Evolutionary conservation across 2,329 filamentous ascomycete species (phyloP).

Genomic region (Magnaporthiopsis rhizophila): DNA sequence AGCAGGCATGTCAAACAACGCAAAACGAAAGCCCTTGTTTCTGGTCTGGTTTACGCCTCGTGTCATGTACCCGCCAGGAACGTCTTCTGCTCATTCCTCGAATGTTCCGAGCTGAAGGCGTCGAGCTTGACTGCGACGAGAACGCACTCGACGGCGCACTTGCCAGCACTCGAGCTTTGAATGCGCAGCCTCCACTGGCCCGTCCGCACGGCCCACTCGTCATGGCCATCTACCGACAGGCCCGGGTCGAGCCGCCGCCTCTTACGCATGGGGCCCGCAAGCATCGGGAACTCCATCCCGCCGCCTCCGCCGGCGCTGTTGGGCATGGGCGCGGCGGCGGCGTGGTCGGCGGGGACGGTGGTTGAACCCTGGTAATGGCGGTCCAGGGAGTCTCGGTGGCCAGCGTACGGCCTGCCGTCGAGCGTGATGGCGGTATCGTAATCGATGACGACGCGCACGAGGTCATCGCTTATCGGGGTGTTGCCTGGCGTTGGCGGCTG

Average conservation of each 20-base stretch:
- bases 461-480: slow-evolving; percentile 61
- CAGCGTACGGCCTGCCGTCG: slow-evolving; percentile 43
- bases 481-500: slow-evolving; percentile 60
- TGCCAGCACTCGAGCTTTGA: slow-evolving; percentile 41
- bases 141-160: slow-evolving; percentile 57
- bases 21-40: background rate
- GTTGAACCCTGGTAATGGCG: slow-evolving; percentile 6
- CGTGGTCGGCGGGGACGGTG: slow-evolving; percentile 19
- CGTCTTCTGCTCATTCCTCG: slow-evolving; percentile 54
- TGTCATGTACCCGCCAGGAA: slow-evolving; percentile 44
- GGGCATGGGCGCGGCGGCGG: slow-evolving; percentile 19
- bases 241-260: slow-evolving; percentile 33
- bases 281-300: slow-evolving; percentile 8
- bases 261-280: slow-evolving; percentile 29
- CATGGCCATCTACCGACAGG: slow-evolving; percentile 16
- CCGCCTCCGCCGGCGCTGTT: slow-evolving; percentile 25
- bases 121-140: slow-evolving; percentile 72
- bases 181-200: slow-evolving; percentile 69
- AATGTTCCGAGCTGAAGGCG: slow-evolving; percentile 56
- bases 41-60: background rate
- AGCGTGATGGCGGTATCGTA: slow-evolving; percentile 50
- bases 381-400: slow-evolving; percentile 15
- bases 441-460: slow-evolving; percentile 59
- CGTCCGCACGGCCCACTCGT: slow-evolving; percentile 55
- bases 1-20: background rate